phyloP scores from a whole-genome alignment of 441 rosid genomes.

The Pelargonium exstipulatum region DNA sequence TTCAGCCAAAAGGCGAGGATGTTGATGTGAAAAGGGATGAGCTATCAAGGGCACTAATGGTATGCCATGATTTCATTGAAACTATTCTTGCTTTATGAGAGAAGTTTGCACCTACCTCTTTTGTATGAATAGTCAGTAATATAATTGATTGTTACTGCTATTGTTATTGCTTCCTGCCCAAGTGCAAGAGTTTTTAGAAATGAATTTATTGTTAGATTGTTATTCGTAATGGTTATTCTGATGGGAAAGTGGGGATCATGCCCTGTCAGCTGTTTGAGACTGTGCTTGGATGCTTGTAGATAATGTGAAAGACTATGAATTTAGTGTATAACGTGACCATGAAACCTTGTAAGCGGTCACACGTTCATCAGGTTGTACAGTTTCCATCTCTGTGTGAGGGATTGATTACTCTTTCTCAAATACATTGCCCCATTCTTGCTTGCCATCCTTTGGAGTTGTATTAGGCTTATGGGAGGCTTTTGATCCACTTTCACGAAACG shows the following conservation, averaged over 20 bases:
- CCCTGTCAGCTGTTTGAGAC: no score
- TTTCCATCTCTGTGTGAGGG: no score
- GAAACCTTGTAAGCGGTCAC: no score
- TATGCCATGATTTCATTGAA: constrained; percentile 30
- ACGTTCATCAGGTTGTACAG: no score
- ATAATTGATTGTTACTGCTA: neutral
- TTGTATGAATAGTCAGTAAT: neutral
- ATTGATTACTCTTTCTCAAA: no score
- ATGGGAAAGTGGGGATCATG: neutral
- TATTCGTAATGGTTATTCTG: neutral
- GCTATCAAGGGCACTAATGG: constrained; percentile 73
- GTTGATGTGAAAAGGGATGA: constrained; percentile 56
- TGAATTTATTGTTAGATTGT: neutral
- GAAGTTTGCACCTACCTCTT: neutral
- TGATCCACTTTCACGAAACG: no score
- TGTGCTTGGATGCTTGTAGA: no score
- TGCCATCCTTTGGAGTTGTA: no score
- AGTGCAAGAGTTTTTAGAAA: neutral
- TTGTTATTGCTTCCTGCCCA: neutral
- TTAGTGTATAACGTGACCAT: no score
- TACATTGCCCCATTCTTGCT: no score
- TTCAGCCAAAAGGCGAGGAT: constrained; percentile 59
- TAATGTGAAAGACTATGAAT: no score
- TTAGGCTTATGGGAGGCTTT: no score
- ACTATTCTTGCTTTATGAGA: constrained; percentile 14